These are phyloP conservation scores for Penstemon davidsonii DNA, from an alignment of 257 asterid genomes.

Conservation along the genomic window DNA sequence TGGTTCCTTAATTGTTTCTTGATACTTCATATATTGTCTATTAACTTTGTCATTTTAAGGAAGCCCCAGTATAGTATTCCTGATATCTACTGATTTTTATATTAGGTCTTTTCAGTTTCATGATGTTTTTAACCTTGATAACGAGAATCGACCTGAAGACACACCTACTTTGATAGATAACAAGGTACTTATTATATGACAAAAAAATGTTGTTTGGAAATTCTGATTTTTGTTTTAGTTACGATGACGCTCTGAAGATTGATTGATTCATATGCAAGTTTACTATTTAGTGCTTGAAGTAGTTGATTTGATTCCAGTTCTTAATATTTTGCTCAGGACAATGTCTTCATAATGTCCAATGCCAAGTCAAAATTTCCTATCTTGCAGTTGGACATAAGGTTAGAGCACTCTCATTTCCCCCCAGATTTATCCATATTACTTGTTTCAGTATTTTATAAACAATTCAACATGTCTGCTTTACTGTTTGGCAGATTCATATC, in stretches of 20 bases:
- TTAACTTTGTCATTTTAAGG: slow-evolving; percentile 18
- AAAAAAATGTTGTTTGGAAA: slow-evolving; percentile 3
- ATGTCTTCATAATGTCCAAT: slow-evolving; percentile 79
- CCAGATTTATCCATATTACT: slow-evolving; percentile 6
- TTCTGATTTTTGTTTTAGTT: slow-evolving; percentile 18
- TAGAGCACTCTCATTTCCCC: slow-evolving; percentile 29
- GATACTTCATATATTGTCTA: slow-evolving; percentile 17
- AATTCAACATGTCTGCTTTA: slow-evolving; percentile 24
- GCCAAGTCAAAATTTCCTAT: slow-evolving; percentile 76
- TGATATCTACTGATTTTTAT: slow-evolving; percentile 33
- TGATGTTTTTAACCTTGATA: slow-evolving; percentile 69
- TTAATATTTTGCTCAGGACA: slow-evolving; percentile 52
- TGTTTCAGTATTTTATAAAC: slow-evolving; percentile 14
- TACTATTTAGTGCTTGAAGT: slow-evolving; percentile 18
- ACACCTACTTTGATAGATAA: slow-evolving; percentile 75
- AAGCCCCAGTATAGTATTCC: slow-evolving; percentile 23
- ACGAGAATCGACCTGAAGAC: slow-evolving; percentile 68
- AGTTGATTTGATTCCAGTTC: slow-evolving; percentile 34
- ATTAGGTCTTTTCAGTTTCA: slow-evolving; percentile 70
- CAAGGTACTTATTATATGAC: slow-evolving; percentile 44
- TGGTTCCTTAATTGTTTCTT: slow-evolving; percentile 28
- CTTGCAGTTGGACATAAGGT: slow-evolving; percentile 82
- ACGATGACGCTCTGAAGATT: slow-evolving; percentile 6
- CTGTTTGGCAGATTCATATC: slow-evolving; percentile 67
- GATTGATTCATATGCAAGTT: slow-evolving; percentile 28